Base-by-base conservation (phyloP, 176 grass and related monocot genomes). In the Pontederia crassipes region DNA sequence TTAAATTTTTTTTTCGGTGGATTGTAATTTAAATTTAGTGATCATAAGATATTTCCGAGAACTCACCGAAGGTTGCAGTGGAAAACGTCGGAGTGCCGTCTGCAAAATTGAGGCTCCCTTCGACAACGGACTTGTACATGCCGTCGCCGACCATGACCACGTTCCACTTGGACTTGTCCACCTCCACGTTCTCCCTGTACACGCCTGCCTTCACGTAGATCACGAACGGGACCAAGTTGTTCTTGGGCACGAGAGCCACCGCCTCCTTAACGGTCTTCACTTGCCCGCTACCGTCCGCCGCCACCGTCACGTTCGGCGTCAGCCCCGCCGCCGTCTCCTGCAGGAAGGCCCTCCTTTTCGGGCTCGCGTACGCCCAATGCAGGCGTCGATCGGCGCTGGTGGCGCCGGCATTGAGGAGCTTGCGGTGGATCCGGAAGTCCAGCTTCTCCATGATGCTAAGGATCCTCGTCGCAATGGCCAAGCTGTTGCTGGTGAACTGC, bases 261-360 rank as follows among this genome's bases (percentile, higher is more conserved):
- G 87, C 93, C 9, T 81, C 93, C 50, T 81, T 89, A 68, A 98
- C 88, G 67, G 84, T 83, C 71, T 75, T 89, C 61, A 92, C 91
- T 70, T 88, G 68, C 24, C 87, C 93, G 35, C 74, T 92, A 40
- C 81, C 87, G 63, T 98, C 93, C 79, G 75, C 82, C 0, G 91
- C 86, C 61, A 95, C 91, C 17, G 81, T 60, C 58, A 90, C 83
- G 58, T 77, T 76, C 0, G 92, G 54, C 63, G 61, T 85, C 46
- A 75, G 53, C 32, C 2, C 32, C 1, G 5, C 65, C 72, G 12
- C 79, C 76, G 20, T 70, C 60, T 8, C 16, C 7, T 20, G 26
- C 58, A 74, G 60, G 14, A 96, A 83, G 45, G 77, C 61, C 73
- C 92, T 82, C 67, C 84, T 69, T 1, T 88, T 70, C 13, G 49